phyloP scores from a whole-genome alignment of 2,329 filamentous ascomycete genomes.

The Ampelomyces quisqualis region DNA sequence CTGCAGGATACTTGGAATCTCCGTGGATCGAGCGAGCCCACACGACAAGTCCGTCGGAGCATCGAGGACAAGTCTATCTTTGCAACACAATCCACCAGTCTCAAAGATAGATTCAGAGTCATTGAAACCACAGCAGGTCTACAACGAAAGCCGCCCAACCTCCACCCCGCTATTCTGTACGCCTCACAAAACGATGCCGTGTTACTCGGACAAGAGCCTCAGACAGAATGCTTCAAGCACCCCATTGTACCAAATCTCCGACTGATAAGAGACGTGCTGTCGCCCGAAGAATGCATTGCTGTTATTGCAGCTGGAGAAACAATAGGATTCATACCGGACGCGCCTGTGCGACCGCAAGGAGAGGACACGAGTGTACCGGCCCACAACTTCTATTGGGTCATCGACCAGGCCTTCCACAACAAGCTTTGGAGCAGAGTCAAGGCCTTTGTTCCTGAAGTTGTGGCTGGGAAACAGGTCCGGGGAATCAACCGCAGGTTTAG shows the following conservation, averaged over 20 bases:
- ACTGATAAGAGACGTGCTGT: constrained; percentile 62
- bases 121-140: constrained; percentile 63
- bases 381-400: constrained; percentile 74
- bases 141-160: constrained; percentile 66
- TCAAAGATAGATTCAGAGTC: constrained; percentile 52
- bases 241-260: constrained; percentile 63
- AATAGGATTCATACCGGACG: constrained; percentile 67
- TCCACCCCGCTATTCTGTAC: constrained; percentile 66
- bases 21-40: constrained; percentile 44
- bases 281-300: constrained; percentile 61
- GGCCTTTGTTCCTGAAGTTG: constrained; percentile 56
- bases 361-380: constrained; percentile 64
- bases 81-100: constrained; percentile 28
- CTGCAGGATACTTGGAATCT: constrained; percentile 64
- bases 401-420: constrained; percentile 64
- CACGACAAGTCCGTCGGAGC: constrained; percentile 55
- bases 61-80: constrained; percentile 57
- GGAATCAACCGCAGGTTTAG: constrained; percentile 70
- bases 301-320: constrained; percentile 68
- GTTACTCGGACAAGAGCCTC: constrained; percentile 48
- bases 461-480: constrained; percentile 59
- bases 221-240: constrained; percentile 59
- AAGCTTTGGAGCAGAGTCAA: constrained; percentile 63
- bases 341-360: constrained; percentile 65
- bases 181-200: constrained; percentile 61